phyloP scores from a whole-genome alignment of 495 filamentous ascomycete genomes.

The Tuber umbilicatum region DNA sequence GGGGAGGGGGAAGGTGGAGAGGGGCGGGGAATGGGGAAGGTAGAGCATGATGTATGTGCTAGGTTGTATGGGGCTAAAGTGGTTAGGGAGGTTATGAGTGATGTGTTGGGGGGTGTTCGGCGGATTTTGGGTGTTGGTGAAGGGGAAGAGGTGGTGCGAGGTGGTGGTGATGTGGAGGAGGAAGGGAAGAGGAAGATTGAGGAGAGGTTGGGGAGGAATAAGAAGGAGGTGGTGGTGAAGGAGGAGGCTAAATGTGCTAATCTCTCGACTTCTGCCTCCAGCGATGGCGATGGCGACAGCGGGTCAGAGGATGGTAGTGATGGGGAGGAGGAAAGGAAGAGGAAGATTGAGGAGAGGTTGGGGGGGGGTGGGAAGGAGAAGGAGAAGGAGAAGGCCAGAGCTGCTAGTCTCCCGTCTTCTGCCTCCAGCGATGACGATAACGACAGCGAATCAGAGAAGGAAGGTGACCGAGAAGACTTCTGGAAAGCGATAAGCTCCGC shows the following conservation, averaged over 20 bases:
- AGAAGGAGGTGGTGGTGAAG: not conserved
- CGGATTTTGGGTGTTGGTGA: conserved; percentile 55
- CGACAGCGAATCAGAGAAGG: conserved; percentile 19
- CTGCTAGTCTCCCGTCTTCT: conserved; percentile 22
- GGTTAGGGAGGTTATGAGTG: conserved; percentile 61
- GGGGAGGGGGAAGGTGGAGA: conserved; percentile 25
- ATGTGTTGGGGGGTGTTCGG: conserved; percentile 58
- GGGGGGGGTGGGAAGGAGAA: conserved; percentile 15
- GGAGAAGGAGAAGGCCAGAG: conserved; percentile 14
- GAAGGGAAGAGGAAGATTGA: conserved; percentile 24
- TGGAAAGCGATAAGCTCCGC: conserved; percentile 22
- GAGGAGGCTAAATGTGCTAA: conserved; percentile 16
- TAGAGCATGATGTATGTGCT: conserved; percentile 66
- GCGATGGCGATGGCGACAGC: conserved; percentile 29
- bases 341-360: conserved; percentile 24
- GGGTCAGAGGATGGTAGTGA: conserved; percentile 39
- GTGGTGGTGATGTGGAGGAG: conserved; percentile 34
- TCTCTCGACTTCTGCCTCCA: conserved; percentile 19
- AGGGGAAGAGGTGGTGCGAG: conserved; percentile 41
- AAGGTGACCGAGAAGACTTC: conserved; percentile 40
- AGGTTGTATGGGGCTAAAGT: conserved; percentile 69
- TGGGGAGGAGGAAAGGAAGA: conserved; percentile 26
- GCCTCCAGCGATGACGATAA: conserved; percentile 29
- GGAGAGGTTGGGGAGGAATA: conserved; percentile 30
- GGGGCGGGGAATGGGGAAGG: conserved; percentile 45